Evolutionary conservation across 345 rosid species (phyloP).

Genomic region (Camelina sativa): DNA sequence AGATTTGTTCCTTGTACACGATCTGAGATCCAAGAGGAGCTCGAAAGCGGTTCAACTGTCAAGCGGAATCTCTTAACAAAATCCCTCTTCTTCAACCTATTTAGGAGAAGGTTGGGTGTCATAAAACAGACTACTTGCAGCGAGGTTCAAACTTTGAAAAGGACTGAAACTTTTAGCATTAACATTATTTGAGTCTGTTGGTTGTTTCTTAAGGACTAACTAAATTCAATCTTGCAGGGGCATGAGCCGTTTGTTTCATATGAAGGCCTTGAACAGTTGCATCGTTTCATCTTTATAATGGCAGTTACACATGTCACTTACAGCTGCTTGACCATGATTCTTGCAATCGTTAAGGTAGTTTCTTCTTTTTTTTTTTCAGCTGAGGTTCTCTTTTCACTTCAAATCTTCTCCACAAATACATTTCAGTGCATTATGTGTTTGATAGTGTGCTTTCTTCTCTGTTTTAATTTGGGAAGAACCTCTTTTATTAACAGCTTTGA

Average conservation of each 20-base stretch:
- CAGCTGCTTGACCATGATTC: conserved; percentile 96
- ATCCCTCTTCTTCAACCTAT: conserved; percentile 44
- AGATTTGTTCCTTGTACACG: conserved; percentile 79
- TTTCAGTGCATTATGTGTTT: not conserved
- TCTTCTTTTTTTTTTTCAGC: not conserved
- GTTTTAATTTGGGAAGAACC: not conserved
- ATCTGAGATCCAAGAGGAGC: conserved; percentile 59
- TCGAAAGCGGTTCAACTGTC: conserved; percentile 50
- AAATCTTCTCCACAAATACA: not conserved
- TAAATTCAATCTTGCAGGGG: conserved; percentile 54
- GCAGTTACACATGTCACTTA: conserved; percentile 91
- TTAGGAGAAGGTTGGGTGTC: conserved; percentile 62
- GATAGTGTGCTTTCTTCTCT: not conserved
- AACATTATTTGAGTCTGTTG: not conserved
- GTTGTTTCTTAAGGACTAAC: conserved; percentile 14
- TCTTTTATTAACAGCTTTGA: not conserved
- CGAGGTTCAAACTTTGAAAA: conserved; percentile 48
- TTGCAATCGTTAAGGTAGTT: conserved; percentile 87
- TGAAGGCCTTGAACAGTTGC: conserved; percentile 91
- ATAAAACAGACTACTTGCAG: conserved; percentile 61
- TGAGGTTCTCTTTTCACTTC: conserved; percentile 4
- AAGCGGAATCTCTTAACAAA: conserved; percentile 57
- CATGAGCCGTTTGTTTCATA: conserved; percentile 90
- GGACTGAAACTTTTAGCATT: not conserved
- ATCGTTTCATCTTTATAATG: conserved; percentile 98